Evolutionary conservation across 371 early-diverging fungal species (phyloP).

Genomic region (Apophysomyces sp.): DNA sequence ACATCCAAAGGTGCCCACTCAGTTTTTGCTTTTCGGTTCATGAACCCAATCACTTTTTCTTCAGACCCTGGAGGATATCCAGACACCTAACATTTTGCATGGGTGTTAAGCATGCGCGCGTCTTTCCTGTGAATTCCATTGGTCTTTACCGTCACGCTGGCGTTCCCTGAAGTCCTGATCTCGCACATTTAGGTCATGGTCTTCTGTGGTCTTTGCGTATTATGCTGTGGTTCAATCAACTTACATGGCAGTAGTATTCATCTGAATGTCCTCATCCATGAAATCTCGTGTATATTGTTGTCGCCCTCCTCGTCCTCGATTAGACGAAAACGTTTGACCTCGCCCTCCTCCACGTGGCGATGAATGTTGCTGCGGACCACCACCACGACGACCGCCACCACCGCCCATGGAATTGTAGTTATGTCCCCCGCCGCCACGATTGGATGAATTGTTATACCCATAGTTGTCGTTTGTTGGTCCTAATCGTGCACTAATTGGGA

Average conservation of each 20-base stretch:
- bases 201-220: not conserved
- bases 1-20: conserved; percentile 40
- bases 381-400: not conserved
- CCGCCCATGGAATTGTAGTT: not conserved
- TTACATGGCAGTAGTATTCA: conserved; percentile 24
- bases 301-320: conserved; percentile 20
- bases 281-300: conserved; percentile 29
- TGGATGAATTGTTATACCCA: not conserved
- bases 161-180: conserved; percentile 9
- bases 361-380: conserved; percentile 1
- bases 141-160: conserved; percentile 7
- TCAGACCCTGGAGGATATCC: conserved; percentile 35
- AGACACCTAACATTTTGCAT: conserved; percentile 19
- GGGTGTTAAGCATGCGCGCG: not conserved
- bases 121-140: not conserved
- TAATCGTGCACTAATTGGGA: conserved; percentile 32
- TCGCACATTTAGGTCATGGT: not conserved
- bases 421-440: not conserved
- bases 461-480: conserved; percentile 14
- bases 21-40: conserved; percentile 33
- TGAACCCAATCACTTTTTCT: conserved; percentile 31
- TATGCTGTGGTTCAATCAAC: not conserved
- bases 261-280: conserved; percentile 40
- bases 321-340: conserved; percentile 4
- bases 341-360: conserved; percentile 2